These are phyloP conservation scores for Schwanniomyces pseudopolymorphus DNA, from an alignment of 805 yeast genomes.

Conservation along the genomic window DNA sequence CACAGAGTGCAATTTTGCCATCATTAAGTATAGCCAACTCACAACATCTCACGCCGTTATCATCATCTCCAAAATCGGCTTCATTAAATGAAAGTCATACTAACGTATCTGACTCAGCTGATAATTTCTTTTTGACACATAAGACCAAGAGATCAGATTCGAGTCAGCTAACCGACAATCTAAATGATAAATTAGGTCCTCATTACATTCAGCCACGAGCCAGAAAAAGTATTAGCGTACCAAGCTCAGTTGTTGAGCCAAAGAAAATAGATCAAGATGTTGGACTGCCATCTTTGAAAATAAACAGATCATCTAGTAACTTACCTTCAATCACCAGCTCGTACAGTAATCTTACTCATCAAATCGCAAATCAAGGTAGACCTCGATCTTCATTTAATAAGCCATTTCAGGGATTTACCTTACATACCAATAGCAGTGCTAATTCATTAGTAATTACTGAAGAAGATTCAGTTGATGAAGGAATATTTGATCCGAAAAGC, in stretches of 20 bases:
- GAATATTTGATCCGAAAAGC: slow-evolving; percentile 13
- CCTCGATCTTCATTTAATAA: slow-evolving; percentile 15
- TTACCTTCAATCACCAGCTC: slow-evolving; percentile 13
- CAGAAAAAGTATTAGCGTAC: slow-evolving; percentile 25
- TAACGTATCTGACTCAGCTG: slow-evolving; percentile 42
- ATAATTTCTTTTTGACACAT: slow-evolving; percentile 49
- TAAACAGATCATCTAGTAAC: slow-evolving; percentile 30
- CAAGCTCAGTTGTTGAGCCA: slow-evolving; percentile 36
- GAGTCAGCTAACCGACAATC: slow-evolving; percentile 18
- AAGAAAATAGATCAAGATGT: slow-evolving; percentile 27
- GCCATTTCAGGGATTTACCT: slow-evolving; percentile 16
- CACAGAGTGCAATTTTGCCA: slow-evolving; percentile 29
- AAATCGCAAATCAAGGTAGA: slow-evolving; percentile 15
- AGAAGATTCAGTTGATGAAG: slow-evolving; percentile 29
- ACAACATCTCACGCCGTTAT: slow-evolving; percentile 17
- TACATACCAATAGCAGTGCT: slow-evolving; percentile 26
- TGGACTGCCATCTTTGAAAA: slow-evolving; percentile 36
- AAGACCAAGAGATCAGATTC: neutral
- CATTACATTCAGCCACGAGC: slow-evolving; percentile 48
- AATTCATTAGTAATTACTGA: slow-evolving; percentile 32
- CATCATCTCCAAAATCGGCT: slow-evolving; percentile 9
- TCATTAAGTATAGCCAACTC: slow-evolving; percentile 39
- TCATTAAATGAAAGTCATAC: slow-evolving; percentile 7
- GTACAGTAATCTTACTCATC: slow-evolving; percentile 5
- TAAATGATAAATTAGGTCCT: slow-evolving; percentile 24